These are phyloP conservation scores for Cenchrus fungigraminus DNA, from an alignment of 176 grass and related monocot genomes.

Conservation along the genomic window DNA sequence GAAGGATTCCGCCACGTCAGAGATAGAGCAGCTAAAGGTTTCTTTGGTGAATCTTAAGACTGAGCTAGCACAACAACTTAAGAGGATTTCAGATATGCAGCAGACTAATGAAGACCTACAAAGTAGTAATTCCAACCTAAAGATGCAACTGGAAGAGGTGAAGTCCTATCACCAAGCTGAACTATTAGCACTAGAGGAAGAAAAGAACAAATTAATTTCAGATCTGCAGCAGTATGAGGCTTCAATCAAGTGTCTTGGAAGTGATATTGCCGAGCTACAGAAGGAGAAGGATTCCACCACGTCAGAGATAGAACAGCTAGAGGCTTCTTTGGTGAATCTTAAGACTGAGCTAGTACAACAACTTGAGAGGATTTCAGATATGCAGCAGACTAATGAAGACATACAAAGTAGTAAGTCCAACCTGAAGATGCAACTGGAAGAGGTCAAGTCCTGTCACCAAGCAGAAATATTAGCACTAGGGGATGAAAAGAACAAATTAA, in stretches of 20 bases:
- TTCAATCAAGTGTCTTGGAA: neutral
- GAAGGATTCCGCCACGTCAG: too few species aligned
- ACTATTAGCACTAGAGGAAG: too few species aligned
- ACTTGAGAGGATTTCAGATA: slow-evolving; percentile 40
- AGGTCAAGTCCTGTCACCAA: slow-evolving; percentile 9
- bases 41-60: too few species aligned
- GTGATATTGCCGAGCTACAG: slow-evolving; percentile 33
- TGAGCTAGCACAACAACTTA: too few species aligned
- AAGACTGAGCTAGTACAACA: slow-evolving; percentile 48
- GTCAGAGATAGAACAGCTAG: slow-evolving; percentile 35
- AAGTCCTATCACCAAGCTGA: neutral
- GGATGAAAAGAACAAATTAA: too few species aligned
- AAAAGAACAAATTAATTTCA: too few species aligned
- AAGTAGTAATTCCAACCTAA: slow-evolving; percentile 42
- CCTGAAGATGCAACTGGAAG: slow-evolving; percentile 41
- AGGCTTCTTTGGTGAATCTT: slow-evolving; percentile 53
- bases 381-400: slow-evolving; percentile 45
- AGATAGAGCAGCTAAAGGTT: too few species aligned
- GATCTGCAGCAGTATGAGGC: too few species aligned
- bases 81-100: too few species aligned
- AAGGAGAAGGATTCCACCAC: slow-evolving; percentile 22
- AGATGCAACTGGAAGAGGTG: slow-evolving; percentile 38
- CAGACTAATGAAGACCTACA: slow-evolving; percentile 11
- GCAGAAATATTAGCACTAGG: too few species aligned
- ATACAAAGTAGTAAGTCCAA: slow-evolving; percentile 44